phyloP scores from a whole-genome alignment of 2,329 filamentous ascomycete genomes.

The Diaporthe velutina region DNA sequence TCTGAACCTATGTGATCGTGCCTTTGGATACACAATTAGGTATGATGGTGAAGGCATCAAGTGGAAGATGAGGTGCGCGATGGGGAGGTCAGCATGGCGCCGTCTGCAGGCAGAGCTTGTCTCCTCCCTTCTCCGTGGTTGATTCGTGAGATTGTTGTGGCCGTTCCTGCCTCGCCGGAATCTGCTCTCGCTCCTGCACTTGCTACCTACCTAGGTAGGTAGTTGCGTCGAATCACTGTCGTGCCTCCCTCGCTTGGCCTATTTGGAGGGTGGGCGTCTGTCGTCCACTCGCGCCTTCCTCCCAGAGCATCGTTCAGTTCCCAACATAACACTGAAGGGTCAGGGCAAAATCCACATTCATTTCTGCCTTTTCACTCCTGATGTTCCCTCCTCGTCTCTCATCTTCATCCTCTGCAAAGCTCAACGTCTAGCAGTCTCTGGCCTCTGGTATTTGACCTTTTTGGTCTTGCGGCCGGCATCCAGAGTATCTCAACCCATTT shows the following conservation, averaged over 20 bases:
- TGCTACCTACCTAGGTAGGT: too few relatives aligned
- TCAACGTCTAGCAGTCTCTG: background rate
- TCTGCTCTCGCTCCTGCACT: constrained; percentile 18
- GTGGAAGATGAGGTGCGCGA: background rate
- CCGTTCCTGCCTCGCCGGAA: background rate
- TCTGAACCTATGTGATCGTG: background rate
- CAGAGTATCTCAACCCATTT: background rate
- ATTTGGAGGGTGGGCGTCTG: constrained; percentile 23
- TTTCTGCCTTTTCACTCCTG: background rate
- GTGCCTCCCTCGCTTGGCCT: constrained; percentile 20
- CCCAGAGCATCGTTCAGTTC: background rate
- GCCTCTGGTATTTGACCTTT: background rate
- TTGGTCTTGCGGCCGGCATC: background rate
- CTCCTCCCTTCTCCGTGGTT: background rate
- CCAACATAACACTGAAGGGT: background rate
- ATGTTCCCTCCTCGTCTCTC: background rate
- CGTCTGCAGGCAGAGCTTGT: background rate
- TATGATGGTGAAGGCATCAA: background rate
- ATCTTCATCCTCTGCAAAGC: background rate
- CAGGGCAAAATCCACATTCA: background rate
- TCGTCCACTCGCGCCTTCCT: constrained; percentile 13
- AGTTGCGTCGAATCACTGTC: constrained; percentile 4
- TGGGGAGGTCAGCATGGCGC: background rate
- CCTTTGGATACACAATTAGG: background rate
- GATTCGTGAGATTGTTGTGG: background rate